These are phyloP conservation scores for Ochetophila trinervis DNA, from an alignment of 306 rosid genomes.

Conservation along the genomic window DNA sequence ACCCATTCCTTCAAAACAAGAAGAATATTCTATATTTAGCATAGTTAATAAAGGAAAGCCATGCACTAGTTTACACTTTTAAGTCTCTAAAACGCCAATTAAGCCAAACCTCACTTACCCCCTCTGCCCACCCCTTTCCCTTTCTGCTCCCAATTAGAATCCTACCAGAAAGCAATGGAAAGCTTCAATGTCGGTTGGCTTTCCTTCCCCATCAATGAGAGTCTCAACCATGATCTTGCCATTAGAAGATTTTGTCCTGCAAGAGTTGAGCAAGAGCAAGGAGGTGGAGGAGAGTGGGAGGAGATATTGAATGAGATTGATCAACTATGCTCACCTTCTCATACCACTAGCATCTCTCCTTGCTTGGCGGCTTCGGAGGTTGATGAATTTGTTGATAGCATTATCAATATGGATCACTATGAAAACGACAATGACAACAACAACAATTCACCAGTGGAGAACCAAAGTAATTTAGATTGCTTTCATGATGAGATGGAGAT, in stretches of 20 bases:
- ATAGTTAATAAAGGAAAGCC: conserved; percentile 16
- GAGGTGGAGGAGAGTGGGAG: conserved; percentile 38
- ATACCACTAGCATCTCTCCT: conserved; percentile 28
- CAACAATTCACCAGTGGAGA: conserved; percentile 30
- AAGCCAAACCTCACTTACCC: conserved; percentile 4
- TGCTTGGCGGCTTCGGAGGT: conserved; percentile 58
- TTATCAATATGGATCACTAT: conserved; percentile 61
- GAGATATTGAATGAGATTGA: conserved; percentile 40
- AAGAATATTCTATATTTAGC: conserved; percentile 14
- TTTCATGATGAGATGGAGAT: conserved; percentile 28
- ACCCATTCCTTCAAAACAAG: conserved; percentile 14
- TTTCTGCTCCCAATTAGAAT: conserved; percentile 4
- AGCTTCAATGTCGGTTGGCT: conserved; percentile 37
- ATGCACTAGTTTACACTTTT: background rate
- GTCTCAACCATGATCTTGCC: conserved; percentile 50
- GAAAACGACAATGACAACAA: conserved; percentile 29
- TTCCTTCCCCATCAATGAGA: conserved; percentile 37
- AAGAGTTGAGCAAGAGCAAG: conserved; percentile 60
- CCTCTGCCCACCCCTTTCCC: conserved; percentile 2
- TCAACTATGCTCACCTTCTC: conserved; percentile 30
- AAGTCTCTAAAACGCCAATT: background rate
- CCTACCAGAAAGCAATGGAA: conserved; percentile 40
- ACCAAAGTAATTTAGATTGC: conserved; percentile 28
- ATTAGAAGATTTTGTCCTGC: conserved; percentile 71
- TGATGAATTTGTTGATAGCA: conserved; percentile 74